Conservation (phyloP, 441 rosid species). For the Populus hybrid region DNA sequence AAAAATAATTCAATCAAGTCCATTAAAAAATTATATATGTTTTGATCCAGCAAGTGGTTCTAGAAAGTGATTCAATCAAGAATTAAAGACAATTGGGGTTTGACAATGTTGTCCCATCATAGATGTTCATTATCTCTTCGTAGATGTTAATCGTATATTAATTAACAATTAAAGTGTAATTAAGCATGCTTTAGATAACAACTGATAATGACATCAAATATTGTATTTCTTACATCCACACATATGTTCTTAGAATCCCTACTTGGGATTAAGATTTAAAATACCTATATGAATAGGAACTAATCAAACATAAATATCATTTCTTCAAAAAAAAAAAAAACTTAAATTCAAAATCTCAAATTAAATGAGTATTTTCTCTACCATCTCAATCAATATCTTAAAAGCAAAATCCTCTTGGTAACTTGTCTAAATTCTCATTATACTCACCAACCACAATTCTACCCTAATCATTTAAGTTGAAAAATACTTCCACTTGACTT, state of each 20-base stretch:
- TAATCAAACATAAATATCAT: neutral
- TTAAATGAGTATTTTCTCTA: no score
- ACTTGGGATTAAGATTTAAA: no score
- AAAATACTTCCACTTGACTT: neutral
- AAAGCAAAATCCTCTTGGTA: no score
- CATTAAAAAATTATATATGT: neutral
- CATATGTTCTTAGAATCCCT: neutral
- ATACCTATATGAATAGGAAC: neutral
- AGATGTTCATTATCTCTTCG: neutral
- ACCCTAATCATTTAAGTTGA: neutral
- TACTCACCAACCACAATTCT: slow-evolving; percentile 28
- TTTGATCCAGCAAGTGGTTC: slow-evolving; percentile 10
- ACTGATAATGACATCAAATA: no score
- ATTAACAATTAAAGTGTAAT: neutral
- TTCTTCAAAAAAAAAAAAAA: no score
- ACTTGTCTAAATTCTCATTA: slow-evolving; percentile 18
- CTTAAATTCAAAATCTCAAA: no score
- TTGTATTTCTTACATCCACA: no score
- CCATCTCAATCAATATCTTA: neutral
- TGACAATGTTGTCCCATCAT: neutral
- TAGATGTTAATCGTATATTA: neutral
- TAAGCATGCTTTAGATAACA: neutral
- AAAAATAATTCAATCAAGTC: slow-evolving; percentile 15
- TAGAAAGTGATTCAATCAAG: neutral
- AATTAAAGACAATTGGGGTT: no score